These are phyloP conservation scores for Hagleromyces aurorensis DNA, from an alignment of 805 yeast genomes.

Conservation along the genomic window DNA sequence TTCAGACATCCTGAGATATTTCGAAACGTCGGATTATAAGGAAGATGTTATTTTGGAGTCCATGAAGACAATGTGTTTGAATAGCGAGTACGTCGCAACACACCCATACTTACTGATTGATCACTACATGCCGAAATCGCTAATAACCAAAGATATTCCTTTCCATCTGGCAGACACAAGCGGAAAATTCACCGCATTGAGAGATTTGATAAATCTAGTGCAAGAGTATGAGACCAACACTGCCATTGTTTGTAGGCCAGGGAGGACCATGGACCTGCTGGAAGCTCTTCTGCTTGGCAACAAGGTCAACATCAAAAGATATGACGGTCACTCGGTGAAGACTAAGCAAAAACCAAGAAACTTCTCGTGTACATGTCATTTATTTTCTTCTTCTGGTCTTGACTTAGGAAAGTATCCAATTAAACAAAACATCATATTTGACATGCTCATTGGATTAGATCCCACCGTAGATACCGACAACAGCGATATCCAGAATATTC, in stretches of 20 bases:
- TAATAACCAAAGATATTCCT: conserved; percentile 65
- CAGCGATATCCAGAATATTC: conserved; percentile 30
- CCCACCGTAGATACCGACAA: conserved; percentile 41
- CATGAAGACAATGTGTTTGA: conserved; percentile 62
- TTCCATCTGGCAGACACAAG: conserved; percentile 64
- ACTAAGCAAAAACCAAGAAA: conserved; percentile 28
- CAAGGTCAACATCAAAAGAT: conserved; percentile 46
- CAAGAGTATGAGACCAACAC: conserved; percentile 41
- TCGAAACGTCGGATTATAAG: conserved; percentile 46
- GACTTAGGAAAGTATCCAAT: conserved; percentile 16
- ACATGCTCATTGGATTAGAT: conserved; percentile 57
- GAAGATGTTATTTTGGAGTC: conserved; percentile 65
- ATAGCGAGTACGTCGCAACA: conserved; percentile 71
- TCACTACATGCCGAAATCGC: conserved; percentile 70
- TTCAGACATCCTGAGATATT: conserved; percentile 80
- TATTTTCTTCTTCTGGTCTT: conserved; percentile 36
- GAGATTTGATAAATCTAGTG: conserved; percentile 53
- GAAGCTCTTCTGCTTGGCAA: conserved; percentile 66
- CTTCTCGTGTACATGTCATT: conserved; percentile 33
- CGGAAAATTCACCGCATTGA: conserved; percentile 73
- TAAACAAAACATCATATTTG: conserved; percentile 34
- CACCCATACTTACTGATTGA: conserved; percentile 84
- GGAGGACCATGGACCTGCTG: conserved; percentile 57
- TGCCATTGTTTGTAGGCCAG: conserved; percentile 66
- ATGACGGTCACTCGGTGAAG: conserved; percentile 55